Evolutionary conservation across 768 basidiomycete genomes (phyloP).

Genomic region (Amanita phalloides): DNA sequence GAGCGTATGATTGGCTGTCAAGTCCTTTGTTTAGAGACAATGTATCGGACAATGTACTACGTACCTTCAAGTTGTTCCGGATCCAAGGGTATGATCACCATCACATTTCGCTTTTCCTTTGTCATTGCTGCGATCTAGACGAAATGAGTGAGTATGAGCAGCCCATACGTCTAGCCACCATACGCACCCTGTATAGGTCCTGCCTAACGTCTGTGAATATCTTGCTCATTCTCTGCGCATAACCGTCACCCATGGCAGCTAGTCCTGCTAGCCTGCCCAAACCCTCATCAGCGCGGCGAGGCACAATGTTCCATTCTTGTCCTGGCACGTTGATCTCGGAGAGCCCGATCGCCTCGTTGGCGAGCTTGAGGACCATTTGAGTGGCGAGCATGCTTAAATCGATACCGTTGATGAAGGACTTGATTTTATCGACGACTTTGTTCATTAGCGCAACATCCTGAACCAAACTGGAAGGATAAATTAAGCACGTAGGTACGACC

Average conservation of each 20-base stretch:
- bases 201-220: conserved; percentile 23
- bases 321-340: conserved; percentile 13
- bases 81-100: conserved; percentile 25
- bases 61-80: conserved; percentile 18
- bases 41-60: conserved; percentile 4
- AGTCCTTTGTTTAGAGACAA: background rate
- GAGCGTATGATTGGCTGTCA: conserved; percentile 17
- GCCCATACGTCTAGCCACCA: background rate
- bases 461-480: background rate
- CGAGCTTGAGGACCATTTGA: conserved; percentile 17
- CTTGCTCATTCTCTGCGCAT: conserved; percentile 15
- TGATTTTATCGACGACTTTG: conserved; percentile 19
- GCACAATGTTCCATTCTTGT: conserved; percentile 8
- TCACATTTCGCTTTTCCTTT: conserved; percentile 18
- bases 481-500: background rate
- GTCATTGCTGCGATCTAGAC: conserved; percentile 27
- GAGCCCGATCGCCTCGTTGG: conserved; percentile 14
- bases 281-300: conserved; percentile 8
- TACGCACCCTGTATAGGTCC: conserved; percentile 24
- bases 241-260: conserved; percentile 16
- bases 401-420: conserved; percentile 16
- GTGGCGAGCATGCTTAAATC: conserved; percentile 20
- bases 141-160: background rate
- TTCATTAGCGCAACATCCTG: conserved; percentile 11
- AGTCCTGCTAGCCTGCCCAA: conserved; percentile 14